Percentiles rank a stretch among this genome's conserved stretches.
Conservation (phyloP, 225 moss, liverwort and hornwort genomes). For the Ulota crispa region DNA sequence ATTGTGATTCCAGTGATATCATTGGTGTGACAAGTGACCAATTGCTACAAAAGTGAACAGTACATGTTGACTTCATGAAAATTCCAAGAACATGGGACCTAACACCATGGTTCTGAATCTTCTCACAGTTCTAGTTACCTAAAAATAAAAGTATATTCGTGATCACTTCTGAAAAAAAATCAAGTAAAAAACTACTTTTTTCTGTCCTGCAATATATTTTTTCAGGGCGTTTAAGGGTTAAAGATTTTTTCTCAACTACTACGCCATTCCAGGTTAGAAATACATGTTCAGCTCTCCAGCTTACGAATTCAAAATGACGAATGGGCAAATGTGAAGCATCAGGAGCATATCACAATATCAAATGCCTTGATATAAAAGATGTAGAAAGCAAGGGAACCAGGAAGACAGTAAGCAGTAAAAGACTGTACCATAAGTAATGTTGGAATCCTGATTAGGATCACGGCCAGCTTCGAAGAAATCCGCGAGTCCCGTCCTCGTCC, state of each 20-base stretch:
- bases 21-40: too few relatives aligned
- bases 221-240: too few relatives aligned
- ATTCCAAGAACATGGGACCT: too few relatives aligned
- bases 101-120: too few relatives aligned
- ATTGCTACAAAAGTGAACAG: too few relatives aligned
- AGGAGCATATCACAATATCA: neutral
- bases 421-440: slow-evolving; percentile 35
- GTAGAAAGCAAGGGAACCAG: neutral
- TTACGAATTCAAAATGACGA: neutral
- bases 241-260: neutral
- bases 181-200: too few relatives aligned
- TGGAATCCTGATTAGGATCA: slow-evolving; percentile 38
- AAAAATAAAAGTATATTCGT: too few relatives aligned
- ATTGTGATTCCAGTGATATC: too few relatives aligned
- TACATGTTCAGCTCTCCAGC: neutral
- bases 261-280: neutral
- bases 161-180: too few relatives aligned
- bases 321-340: neutral
- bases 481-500: slow-evolving; percentile 36
- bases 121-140: too few relatives aligned
- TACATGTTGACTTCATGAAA: too few relatives aligned
- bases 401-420: neutral
- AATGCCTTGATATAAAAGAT: neutral
- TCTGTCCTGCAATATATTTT: too few relatives aligned
- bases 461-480: slow-evolving; percentile 53